Percentiles rank a stretch among this genome's conserved stretches.
phyloP scores from a whole-genome alignment of 2,329 filamentous ascomycete species.

The Myrmaecium sp. region DNA sequence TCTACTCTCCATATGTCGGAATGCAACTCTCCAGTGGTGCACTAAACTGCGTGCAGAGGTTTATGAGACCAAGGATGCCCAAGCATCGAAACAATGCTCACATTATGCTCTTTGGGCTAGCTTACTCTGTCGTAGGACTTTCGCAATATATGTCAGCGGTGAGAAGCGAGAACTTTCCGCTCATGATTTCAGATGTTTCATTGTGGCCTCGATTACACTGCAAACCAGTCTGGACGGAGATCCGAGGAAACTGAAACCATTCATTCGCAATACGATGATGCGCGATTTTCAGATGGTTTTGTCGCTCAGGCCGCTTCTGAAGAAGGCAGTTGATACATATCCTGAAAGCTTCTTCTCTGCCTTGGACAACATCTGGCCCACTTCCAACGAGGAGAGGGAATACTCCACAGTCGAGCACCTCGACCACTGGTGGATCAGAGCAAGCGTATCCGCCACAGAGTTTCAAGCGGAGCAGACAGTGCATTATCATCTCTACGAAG shows the following conservation, averaged over 20 bases:
- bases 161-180: constrained; percentile 1
- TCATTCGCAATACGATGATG: constrained; percentile 24
- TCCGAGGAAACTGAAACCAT: constrained; percentile 15
- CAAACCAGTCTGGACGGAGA: constrained; percentile 30
- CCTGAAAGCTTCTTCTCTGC: constrained; percentile 16
- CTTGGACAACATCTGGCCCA: constrained; percentile 27
- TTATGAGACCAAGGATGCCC: constrained; percentile 18
- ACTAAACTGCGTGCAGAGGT: constrained; percentile 28
- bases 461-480: constrained; percentile 18
- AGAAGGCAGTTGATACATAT: constrained; percentile 15
- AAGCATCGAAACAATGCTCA: constrained; percentile 22
- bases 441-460: constrained; percentile 12
- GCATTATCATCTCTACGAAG: constrained; percentile 29
- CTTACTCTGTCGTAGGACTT: constrained; percentile 37
- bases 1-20: constrained; percentile 27
- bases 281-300: constrained; percentile 31
- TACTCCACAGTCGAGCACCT: constrained; percentile 11
- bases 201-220: constrained; percentile 26
- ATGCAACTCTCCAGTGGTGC: constrained; percentile 34
- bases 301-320: constrained; percentile 19
- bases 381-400: constrained; percentile 9
- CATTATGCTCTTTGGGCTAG: constrained; percentile 37
- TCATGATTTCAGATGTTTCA: constrained; percentile 12
- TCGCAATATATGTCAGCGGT: constrained; percentile 18
- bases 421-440: constrained; percentile 14